Evolutionary conservation across 2,329 filamentous ascomycete genomes (phyloP).

Genomic region (Stagonosporopsis cucurbitacearum): DNA sequence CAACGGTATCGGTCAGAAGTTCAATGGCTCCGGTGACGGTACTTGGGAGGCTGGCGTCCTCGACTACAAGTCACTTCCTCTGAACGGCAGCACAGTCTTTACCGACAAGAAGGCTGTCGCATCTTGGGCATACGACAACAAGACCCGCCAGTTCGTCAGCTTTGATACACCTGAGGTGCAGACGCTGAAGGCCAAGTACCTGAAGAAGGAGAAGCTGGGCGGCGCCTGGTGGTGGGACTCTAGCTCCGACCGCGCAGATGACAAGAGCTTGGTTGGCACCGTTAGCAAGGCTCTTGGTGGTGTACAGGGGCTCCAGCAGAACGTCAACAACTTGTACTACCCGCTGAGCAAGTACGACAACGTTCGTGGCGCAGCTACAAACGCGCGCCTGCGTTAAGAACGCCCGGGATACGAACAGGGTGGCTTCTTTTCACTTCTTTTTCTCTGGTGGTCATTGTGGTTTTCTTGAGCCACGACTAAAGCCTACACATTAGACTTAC

Average conservation of each 20-base stretch:
- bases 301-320: slow-evolving; percentile 2
- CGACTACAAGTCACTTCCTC: slow-evolving; percentile 39
- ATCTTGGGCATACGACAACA: slow-evolving; percentile 32
- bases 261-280: slow-evolving; percentile 29
- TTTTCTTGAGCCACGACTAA: neutral
- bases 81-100: slow-evolving; percentile 29
- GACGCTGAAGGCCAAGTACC: slow-evolving; percentile 32
- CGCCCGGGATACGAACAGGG: neutral
- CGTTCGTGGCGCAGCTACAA: slow-evolving; percentile 15
- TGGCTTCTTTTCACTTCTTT: neutral
- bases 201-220: slow-evolving; percentile 34
- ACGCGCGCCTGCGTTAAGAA: slow-evolving; percentile 1
- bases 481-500: neutral
- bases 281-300: slow-evolving; percentile 30
- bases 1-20: slow-evolving; percentile 30
- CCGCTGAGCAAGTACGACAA: slow-evolving; percentile 35
- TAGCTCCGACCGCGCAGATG: slow-evolving; percentile 28
- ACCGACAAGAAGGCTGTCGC: slow-evolving; percentile 28
- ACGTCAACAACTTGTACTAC: slow-evolving; percentile 30
- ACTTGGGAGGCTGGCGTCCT: slow-evolving; percentile 35
- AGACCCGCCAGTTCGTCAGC: slow-evolving; percentile 28
- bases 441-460: neutral
- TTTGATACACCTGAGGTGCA: slow-evolving; percentile 38
- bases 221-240: slow-evolving; percentile 44
- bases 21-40: slow-evolving; percentile 36